These are phyloP conservation scores for Lumnitzera racemosa DNA, from an alignment of 345 rosid genomes.

Conservation along the genomic window DNA sequence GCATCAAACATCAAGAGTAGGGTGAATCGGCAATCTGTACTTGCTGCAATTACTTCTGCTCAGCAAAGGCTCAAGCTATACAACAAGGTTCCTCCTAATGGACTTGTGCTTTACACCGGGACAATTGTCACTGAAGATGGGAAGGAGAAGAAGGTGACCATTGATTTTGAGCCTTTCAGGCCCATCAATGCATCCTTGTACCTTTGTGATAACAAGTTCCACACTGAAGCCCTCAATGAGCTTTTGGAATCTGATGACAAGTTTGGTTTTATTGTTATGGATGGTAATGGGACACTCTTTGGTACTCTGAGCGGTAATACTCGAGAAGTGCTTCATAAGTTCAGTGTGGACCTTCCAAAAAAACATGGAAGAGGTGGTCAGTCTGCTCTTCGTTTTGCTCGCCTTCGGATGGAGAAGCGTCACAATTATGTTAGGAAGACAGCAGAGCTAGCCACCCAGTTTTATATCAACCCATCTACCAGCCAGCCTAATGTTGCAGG, in stretches of 20 bases:
- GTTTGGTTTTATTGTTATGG: slow-evolving; percentile 73
- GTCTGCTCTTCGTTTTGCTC: slow-evolving; percentile 73
- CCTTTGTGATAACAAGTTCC: slow-evolving; percentile 69
- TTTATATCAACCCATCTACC: slow-evolving; percentile 50
- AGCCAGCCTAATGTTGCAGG: slow-evolving; percentile 73
- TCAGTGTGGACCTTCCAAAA: slow-evolving; percentile 62
- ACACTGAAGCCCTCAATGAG: slow-evolving; percentile 65
- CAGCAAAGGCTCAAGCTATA: slow-evolving; percentile 74
- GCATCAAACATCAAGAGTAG: slow-evolving; percentile 74
- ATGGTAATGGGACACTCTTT: slow-evolving; percentile 70
- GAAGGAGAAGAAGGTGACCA: slow-evolving; percentile 70
- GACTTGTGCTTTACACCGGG: slow-evolving; percentile 69
- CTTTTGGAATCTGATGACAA: slow-evolving; percentile 72
- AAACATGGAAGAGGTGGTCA: slow-evolving; percentile 80
- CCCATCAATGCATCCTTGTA: slow-evolving; percentile 66
- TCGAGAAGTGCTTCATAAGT: slow-evolving; percentile 63
- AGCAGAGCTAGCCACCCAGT: slow-evolving; percentile 69
- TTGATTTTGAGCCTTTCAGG: slow-evolving; percentile 71
- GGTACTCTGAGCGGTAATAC: slow-evolving; percentile 70
- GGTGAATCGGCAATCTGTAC: slow-evolving; percentile 67
- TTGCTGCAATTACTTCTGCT: slow-evolving; percentile 67
- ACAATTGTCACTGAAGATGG: slow-evolving; percentile 62
- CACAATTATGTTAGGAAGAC: slow-evolving; percentile 78
- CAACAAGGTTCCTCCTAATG: slow-evolving; percentile 61
- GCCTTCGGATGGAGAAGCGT: slow-evolving; percentile 74